phyloP scores from a whole-genome alignment of 495 filamentous ascomycete genomes.

The Penicillium waksmanii region DNA sequence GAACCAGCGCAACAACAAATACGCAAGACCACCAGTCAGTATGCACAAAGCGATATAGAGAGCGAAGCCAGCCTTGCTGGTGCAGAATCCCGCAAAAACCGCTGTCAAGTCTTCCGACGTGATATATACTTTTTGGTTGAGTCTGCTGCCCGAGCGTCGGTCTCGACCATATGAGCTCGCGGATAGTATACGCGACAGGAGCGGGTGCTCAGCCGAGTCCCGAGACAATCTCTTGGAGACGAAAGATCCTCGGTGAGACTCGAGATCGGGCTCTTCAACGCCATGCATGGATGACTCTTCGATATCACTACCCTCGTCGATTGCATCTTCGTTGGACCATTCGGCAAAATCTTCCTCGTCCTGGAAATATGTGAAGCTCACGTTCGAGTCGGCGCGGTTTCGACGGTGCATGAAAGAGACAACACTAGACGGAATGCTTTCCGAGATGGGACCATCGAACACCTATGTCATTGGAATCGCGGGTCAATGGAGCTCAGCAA shows the following conservation, averaged over 20 bases:
- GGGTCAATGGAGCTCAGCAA: neutral
- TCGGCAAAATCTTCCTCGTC: slow-evolving; percentile 57
- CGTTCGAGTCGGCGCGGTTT: slow-evolving; percentile 72
- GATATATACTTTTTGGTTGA: slow-evolving; percentile 90
- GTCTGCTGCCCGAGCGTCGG: slow-evolving; percentile 57
- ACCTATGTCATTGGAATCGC: slow-evolving; percentile 54
- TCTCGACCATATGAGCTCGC: slow-evolving; percentile 58
- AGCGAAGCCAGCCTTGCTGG: slow-evolving; percentile 65
- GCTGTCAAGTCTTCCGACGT: slow-evolving; percentile 90
- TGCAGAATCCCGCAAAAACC: slow-evolving; percentile 88
- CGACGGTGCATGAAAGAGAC: slow-evolving; percentile 85
- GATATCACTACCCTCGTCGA: slow-evolving; percentile 58
- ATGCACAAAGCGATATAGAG: slow-evolving; percentile 71
- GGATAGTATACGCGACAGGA: slow-evolving; percentile 69
- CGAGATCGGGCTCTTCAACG: slow-evolving; percentile 32
- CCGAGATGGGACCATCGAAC: slow-evolving; percentile 90
- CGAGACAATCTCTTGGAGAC: slow-evolving; percentile 58
- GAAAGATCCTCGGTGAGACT: slow-evolving; percentile 39
- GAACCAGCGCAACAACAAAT: slow-evolving; percentile 86
- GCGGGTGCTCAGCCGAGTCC: slow-evolving; percentile 68
- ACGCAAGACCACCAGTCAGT: slow-evolving; percentile 74
- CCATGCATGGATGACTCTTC: slow-evolving; percentile 48
- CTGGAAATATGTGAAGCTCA: slow-evolving; percentile 91
- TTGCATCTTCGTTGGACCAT: slow-evolving; percentile 55
- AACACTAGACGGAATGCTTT: slow-evolving; percentile 89